These are phyloP conservation scores for Dionaea muscipula DNA, from an alignment of 179 eudicot genomes.

Conservation along the genomic window DNA sequence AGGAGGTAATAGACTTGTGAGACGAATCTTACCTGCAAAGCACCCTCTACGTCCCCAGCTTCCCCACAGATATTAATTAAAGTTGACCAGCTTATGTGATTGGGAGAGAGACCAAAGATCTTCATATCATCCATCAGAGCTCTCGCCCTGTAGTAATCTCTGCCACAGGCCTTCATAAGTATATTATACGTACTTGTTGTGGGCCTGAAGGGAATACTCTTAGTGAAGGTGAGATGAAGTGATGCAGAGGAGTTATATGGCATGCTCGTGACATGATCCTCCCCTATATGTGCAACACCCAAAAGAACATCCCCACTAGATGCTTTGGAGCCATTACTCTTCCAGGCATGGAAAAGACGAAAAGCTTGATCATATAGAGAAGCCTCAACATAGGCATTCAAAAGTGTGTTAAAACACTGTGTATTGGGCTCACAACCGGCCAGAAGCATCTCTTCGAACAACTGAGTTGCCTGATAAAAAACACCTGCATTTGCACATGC, in stretches of 20 bases:
- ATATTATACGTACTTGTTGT: constrained; percentile 74
- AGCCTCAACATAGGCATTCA: constrained; percentile 90
- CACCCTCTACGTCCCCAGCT: constrained; percentile 54
- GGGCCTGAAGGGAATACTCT: constrained; percentile 54
- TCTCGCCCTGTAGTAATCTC: constrained; percentile 63
- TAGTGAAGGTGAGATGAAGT: constrained; percentile 24
- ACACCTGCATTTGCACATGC: constrained; percentile 88
- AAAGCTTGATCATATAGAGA: constrained; percentile 83
- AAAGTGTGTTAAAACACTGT: constrained; percentile 79
- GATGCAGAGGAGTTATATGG: constrained; percentile 13
- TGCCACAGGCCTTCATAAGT: constrained; percentile 89
- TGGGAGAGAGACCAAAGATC: constrained; percentile 50
- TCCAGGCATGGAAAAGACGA: constrained; percentile 72
- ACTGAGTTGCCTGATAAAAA: constrained; percentile 55
- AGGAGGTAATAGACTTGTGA: not conserved
- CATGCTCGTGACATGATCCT: constrained; percentile 11
- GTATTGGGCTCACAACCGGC: constrained; percentile 79
- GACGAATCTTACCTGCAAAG: constrained; percentile 45
- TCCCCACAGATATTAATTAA: constrained; percentile 57
- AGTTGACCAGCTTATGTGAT: constrained; percentile 89
- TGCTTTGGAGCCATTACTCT: constrained; percentile 29
- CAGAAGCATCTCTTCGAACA: constrained; percentile 79
- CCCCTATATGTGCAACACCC: constrained; percentile 7
- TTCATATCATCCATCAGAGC: constrained; percentile 78
- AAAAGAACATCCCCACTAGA: constrained; percentile 9